Percentiles rank a stretch among this genome's conserved stretches.
phyloP scores from a whole-genome alignment of 768 basidiomycete genomes.

The Solioccasus polychromus region DNA sequence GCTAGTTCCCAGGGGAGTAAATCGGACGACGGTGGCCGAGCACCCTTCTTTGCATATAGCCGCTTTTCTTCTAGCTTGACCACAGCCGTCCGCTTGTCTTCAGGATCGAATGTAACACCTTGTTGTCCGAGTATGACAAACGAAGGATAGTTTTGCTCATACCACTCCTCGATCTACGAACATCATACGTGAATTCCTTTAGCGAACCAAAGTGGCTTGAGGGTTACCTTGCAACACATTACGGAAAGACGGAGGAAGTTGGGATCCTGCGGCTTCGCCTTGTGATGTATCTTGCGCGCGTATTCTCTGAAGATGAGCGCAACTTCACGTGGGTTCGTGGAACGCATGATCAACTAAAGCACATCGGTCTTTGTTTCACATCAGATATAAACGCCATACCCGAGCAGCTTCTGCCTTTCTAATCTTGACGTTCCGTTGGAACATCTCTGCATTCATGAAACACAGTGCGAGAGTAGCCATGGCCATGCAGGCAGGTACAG shows the following conservation, averaged over 20 bases:
- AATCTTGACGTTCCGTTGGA: slow-evolving; percentile 91
- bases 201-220: neutral
- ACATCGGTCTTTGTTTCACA: neutral
- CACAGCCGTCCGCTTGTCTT: slow-evolving; percentile 58
- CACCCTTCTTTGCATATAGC: slow-evolving; percentile 7
- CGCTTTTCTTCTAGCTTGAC: slow-evolving; percentile 43
- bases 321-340: slow-evolving; percentile 90
- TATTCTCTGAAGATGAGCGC: slow-evolving; percentile 84
- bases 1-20: slow-evolving; percentile 31
- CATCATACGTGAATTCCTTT: slow-evolving; percentile 2
- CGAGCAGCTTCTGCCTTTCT: slow-evolving; percentile 85
- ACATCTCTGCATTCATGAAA: slow-evolving; percentile 89
- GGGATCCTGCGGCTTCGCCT: slow-evolving; percentile 78
- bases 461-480: slow-evolving; percentile 90
- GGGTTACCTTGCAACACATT: slow-evolving; percentile 74
- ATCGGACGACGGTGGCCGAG: slow-evolving; percentile 2
- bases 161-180: slow-evolving; percentile 86
- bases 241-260: slow-evolving; percentile 81
- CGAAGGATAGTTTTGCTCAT: slow-evolving; percentile 89
- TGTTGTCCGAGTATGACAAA: slow-evolving; percentile 51
- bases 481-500: slow-evolving; percentile 93
- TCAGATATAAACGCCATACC: slow-evolving; percentile 42
- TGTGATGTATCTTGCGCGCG: slow-evolving; percentile 78
- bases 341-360: slow-evolving; percentile 80
- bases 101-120: slow-evolving; percentile 39